Base-by-base conservation (phyloP, 495 filamentous ascomycete species). In the Choiromyces venosus region DNA sequence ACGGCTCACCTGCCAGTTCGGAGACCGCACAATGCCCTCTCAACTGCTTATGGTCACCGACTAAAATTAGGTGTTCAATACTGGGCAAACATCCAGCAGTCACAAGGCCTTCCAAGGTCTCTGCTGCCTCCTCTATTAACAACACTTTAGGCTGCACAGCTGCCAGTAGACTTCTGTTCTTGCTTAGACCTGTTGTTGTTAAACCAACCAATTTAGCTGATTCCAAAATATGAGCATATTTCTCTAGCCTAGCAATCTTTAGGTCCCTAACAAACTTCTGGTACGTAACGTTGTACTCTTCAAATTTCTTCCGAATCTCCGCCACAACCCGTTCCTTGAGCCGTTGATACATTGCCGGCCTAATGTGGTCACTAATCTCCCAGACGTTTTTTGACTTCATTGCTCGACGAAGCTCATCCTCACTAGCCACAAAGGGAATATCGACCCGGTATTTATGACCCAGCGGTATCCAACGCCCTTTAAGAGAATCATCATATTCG, bases 181-280 rank as follows among this genome's bases (percentile, higher is more conserved):
- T 97, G 79, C 89, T 92, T n/a, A 97, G 81, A 5, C 95, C 95
- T 0, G 94, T 93, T 0, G 89, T 91, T 8, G 91, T 94, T 85
- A 92, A 87, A 12, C 91, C 91, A 68, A 94, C 83, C 1, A 93
- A 72, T 75, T 88, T 91, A 10, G 87, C 83, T 6, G 83, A 74
- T 66, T 83, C 79, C 4, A 92, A 82, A 36, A 87, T 81, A 76
- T 67, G 83, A 74, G 78, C 91, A 84, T 73, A 83, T 71, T 82
- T 92, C 87, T 87, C 86, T 37, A 79, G 88, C 68, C 81, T 85
- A 4, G 87, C 85, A 40, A 90, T 84, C 36, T 84, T 83, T 0
- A 86, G 77, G 1, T 85, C 80, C 29, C 81, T 77, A 29, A 83
- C 82, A 33, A 68, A 77, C 12, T 80, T 71, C 25, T 83, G 79